A percentile compares a stretch with the other conserved stretches of the same genome.
These are phyloP conservation scores for Eucalyptus virginea DNA, from an alignment of 345 rosid species.

Conservation along the genomic window DNA sequence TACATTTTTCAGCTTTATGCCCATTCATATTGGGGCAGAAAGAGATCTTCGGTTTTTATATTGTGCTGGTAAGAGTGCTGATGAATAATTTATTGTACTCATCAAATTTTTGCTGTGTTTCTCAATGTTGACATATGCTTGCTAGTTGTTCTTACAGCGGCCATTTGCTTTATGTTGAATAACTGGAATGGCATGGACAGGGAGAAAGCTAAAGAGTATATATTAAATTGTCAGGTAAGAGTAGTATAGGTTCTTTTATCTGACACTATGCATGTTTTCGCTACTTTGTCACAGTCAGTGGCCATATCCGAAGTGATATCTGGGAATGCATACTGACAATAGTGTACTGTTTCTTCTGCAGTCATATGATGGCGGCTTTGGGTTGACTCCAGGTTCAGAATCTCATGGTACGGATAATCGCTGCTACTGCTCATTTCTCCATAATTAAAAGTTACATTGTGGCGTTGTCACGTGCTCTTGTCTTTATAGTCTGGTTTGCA, in stretches of 20 bases:
- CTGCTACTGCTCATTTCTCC: background rate
- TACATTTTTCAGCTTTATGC: constrained; percentile 59
- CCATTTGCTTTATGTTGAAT: constrained; percentile 68
- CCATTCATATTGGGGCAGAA: constrained; percentile 79
- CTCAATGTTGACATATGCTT: background rate
- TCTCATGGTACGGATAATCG: constrained; percentile 60
- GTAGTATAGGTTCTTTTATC: background rate
- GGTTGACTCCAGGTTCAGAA: constrained; percentile 83
- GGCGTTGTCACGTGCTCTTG: background rate
- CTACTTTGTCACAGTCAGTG: background rate
- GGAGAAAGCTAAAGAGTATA: constrained; percentile 68
- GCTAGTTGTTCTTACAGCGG: constrained; percentile 50
- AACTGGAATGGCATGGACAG: constrained; percentile 87
- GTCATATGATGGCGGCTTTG: constrained; percentile 99
- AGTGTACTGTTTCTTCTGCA: constrained; percentile 5
- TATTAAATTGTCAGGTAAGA: constrained; percentile 68
- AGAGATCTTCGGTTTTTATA: constrained; percentile 78
- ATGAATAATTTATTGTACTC: background rate
- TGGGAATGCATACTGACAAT: background rate
- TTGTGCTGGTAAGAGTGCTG: constrained; percentile 75
- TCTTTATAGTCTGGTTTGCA: background rate
- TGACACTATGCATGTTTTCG: background rate
- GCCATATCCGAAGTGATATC: background rate
- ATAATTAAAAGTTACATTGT: background rate
- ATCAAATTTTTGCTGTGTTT: background rate